phyloP scores from a whole-genome alignment of 2,329 filamentous ascomycete species.

The Aspergillus udagawae region DNA sequence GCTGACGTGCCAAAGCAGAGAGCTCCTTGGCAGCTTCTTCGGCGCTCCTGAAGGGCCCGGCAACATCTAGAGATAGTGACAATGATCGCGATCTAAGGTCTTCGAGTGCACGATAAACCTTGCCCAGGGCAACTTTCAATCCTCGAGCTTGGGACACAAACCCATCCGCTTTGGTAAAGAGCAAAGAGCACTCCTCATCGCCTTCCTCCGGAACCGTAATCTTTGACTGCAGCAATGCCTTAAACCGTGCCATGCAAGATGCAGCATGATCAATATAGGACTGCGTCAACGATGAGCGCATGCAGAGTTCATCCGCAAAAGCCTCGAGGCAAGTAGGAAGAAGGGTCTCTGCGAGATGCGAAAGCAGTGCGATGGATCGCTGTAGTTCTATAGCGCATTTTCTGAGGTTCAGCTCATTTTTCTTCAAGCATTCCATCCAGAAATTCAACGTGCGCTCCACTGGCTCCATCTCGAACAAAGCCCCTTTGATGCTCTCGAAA shows the following conservation, averaged over 20 bases:
- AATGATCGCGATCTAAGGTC: conserved; percentile 74
- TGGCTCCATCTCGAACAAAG: conserved; percentile 82
- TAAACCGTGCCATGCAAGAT: conserved; percentile 60
- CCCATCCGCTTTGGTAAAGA: conserved; percentile 66
- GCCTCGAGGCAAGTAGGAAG: conserved; percentile 65
- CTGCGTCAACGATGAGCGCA: conserved; percentile 71
- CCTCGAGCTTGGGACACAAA: conserved; percentile 73
- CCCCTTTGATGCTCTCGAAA: conserved; percentile 74
- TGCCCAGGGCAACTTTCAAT: conserved; percentile 76
- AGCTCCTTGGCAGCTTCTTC: conserved; percentile 63
- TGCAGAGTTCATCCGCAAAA: conserved; percentile 75
- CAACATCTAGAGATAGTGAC: conserved; percentile 64
- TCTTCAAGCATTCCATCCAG: conserved; percentile 80
- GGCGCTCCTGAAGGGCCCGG: conserved; percentile 65
- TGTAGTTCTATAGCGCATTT: conserved; percentile 78
- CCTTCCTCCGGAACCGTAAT: conserved; percentile 58
- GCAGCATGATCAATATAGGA: conserved; percentile 77
- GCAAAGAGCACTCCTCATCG: conserved; percentile 65
- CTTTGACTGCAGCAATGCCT: conserved; percentile 63
- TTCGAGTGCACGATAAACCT: conserved; percentile 70
- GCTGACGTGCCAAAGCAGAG: conserved; percentile 60
- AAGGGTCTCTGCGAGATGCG: conserved; percentile 79
- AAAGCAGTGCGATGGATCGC: conserved; percentile 78
- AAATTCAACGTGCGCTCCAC: conserved; percentile 84
- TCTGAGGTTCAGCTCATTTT: conserved; percentile 80